phyloP scores from a whole-genome alignment of 352 stramenopile genomes.

The Pythium chondricola region DNA sequence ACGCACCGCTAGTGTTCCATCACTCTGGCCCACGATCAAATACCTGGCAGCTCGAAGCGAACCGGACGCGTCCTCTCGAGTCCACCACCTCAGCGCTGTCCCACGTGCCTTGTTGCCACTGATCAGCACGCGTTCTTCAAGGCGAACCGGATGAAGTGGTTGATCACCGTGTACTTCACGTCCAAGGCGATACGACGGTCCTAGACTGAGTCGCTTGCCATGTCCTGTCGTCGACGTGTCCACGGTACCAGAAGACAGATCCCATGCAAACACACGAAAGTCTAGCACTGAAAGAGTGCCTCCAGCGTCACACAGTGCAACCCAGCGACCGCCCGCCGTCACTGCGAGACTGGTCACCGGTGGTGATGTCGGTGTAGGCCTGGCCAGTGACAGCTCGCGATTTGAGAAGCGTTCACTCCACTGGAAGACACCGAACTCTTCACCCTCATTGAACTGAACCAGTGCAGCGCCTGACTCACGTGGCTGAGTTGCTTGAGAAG shows the following conservation, averaged over 20 bases:
- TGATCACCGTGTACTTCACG: slow-evolving; percentile 4
- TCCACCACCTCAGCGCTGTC: slow-evolving; percentile 11
- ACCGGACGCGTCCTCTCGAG: background rate
- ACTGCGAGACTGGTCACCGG: slow-evolving; percentile 12
- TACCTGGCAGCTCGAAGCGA: background rate
- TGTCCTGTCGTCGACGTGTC: background rate
- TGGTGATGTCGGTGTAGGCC: slow-evolving; percentile 6
- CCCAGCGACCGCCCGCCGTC: slow-evolving; percentile 28
- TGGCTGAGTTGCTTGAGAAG: too few relatives aligned
- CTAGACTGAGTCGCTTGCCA: slow-evolving; percentile 26
- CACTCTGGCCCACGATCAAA: slow-evolving; percentile 8
- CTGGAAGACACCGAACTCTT: slow-evolving; percentile 31
- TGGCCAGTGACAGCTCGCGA: slow-evolving; percentile 30
- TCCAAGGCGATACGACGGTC: slow-evolving; percentile 24
- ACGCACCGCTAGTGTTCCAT: slow-evolving; percentile 19
- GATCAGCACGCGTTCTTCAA: slow-evolving; percentile 10
- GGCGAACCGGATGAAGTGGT: slow-evolving; percentile 26
- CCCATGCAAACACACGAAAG: slow-evolving; percentile 24
- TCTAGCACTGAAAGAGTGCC: slow-evolving; percentile 30
- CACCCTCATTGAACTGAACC: slow-evolving; percentile 18
- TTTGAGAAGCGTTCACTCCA: slow-evolving; percentile 58
- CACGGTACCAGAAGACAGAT: background rate
- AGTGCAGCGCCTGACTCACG: slow-evolving; percentile 26
- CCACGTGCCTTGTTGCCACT: background rate
- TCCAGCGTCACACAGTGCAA: slow-evolving; percentile 19